A percentile compares a stretch with the other conserved stretches of the same genome.
Evolutionary conservation across 805 yeast species (phyloP).

Genomic region (Ascoidea tarda): DNA sequence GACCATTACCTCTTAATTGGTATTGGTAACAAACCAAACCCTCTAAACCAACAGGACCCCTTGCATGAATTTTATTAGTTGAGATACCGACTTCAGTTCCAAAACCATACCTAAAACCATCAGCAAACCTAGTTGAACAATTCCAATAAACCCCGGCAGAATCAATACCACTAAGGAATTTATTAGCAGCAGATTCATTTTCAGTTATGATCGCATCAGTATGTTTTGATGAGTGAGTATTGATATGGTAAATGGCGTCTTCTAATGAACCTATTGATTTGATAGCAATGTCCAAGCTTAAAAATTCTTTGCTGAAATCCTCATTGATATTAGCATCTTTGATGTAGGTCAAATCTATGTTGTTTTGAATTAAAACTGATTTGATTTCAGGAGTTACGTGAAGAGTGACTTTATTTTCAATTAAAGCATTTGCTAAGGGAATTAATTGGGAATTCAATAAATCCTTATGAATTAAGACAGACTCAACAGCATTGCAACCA

Average conservation of each 20-base stretch:
- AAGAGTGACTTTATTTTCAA: conserved; percentile 55
- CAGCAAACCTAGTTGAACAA: conserved; percentile 94
- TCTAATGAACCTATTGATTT: conserved; percentile 40
- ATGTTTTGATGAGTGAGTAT: conserved; percentile 87
- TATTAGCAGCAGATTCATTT: conserved; percentile 52
- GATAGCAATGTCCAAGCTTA: conserved; percentile 74
- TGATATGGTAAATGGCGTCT: conserved; percentile 78
- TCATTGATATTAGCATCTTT: conserved; percentile 35
- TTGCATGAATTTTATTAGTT: conserved; percentile 92
- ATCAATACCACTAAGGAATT: conserved; percentile 74
- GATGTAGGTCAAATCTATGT: conserved; percentile 16
- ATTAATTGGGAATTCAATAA: conserved; percentile 20
- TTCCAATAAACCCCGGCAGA: conserved; percentile 98
- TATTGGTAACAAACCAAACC: conserved; percentile 95
- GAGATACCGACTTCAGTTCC: conserved; percentile 98
- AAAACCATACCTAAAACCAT: conserved; percentile 96
- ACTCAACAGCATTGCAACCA: conserved; percentile 97
- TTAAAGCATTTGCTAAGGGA: conserved; percentile 28
- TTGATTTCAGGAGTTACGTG: conserved; percentile 45
- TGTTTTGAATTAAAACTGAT: conserved; percentile 10
- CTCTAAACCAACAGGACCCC: conserved; percentile 98
- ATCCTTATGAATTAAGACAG: conserved; percentile 47
- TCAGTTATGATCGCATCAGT: conserved; percentile 88
- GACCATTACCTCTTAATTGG: conserved; percentile 85
- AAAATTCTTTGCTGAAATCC: conserved; percentile 74